A percentile compares a stretch with the other conserved stretches of the same genome.
These are phyloP conservation scores for Aspergillus neoniger DNA, from an alignment of 2,329 filamentous ascomycete genomes.

Conservation along the genomic window DNA sequence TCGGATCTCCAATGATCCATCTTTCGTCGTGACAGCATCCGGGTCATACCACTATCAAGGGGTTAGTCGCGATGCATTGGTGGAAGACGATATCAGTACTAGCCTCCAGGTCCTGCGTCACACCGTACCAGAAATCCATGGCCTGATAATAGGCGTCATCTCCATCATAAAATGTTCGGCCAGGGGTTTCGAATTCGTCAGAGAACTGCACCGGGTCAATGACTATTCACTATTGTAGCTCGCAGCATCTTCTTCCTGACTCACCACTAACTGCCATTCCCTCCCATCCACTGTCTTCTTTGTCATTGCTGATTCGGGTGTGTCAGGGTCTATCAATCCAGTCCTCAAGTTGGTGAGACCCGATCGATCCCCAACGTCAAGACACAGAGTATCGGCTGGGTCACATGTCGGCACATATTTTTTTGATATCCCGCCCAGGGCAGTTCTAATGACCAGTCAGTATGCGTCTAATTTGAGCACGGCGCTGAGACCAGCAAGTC, in stretches of 20 bases:
- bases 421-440: constrained; percentile 51
- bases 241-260: constrained; percentile 19
- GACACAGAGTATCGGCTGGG: constrained; percentile 48
- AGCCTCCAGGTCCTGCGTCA: constrained; percentile 68
- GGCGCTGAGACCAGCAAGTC: background rate
- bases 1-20: constrained; percentile 64
- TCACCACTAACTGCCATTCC: constrained; percentile 63
- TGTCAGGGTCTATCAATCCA: constrained; percentile 68
- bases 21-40: constrained; percentile 63
- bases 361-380: constrained; percentile 52
- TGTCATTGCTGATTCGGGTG: constrained; percentile 58
- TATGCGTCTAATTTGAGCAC: background rate
- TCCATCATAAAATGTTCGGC: constrained; percentile 69
- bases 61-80: constrained; percentile 8
- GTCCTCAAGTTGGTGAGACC: constrained; percentile 62
- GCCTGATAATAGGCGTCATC: constrained; percentile 71
- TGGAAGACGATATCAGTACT: constrained; percentile 11
- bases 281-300: constrained; percentile 62
- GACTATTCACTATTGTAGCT: constrained; percentile 2
- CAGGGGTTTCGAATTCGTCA: constrained; percentile 69
- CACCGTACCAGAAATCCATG: constrained; percentile 71
- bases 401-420: constrained; percentile 29
- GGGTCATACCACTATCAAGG: constrained; percentile 67
- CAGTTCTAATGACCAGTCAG: constrained; percentile 51
- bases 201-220: constrained; percentile 54